Base-by-base conservation (phyloP, 495 filamentous ascomycete genomes). In the Hamigera avellanea region DNA sequence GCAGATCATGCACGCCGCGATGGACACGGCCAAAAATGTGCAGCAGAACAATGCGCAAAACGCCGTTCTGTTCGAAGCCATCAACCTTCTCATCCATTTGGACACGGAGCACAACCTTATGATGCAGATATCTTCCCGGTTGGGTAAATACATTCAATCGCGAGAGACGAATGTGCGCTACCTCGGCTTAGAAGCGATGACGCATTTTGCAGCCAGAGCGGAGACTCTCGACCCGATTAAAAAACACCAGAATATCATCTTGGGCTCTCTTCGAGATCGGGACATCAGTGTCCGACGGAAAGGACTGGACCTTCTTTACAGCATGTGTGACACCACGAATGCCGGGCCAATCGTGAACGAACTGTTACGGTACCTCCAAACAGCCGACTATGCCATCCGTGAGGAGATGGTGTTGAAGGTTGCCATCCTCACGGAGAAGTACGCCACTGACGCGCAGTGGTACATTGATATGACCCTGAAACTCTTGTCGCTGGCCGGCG, bases 351-450 rank as follows among this genome's bases (percentile, higher is more conserved):
- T 99, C 44, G 93, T 99, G 26, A 78, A 81, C 34, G 93, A 99
- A 63, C 77, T 99, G 32, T 61, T 99, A 14, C 81, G 86, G 41
- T 95, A 96, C 61, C 72, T 99, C 4, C 89, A 95, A 46, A 93
- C 81, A 30, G 93, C 93, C 8, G 93, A 99, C 55, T 98, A 93
- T 57, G 86, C 87, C 1, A 95, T 99, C 44, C 74, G 93, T 35
- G 93, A 99, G 59, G 93, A 99, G 56, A 96, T 99, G 93, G 93
- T 95, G 7, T 62, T 99, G 35, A 99, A 99, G 63, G 93, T 99
- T 52, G 93, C 93, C 23, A 96, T 99, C 48, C 55, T 99, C 37
- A 94, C 93, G 2, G 93, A 99, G 57, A 96, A 96, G 54, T 99
- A 96, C 51, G 93, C 93, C 15, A 95, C 88, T 0, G 88, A 99